A percentile compares a stretch with the other conserved stretches of the same genome.
Conservation (phyloP, 2,329 filamentous ascomycete genomes). For the Endocalyx cinctus region DNA sequence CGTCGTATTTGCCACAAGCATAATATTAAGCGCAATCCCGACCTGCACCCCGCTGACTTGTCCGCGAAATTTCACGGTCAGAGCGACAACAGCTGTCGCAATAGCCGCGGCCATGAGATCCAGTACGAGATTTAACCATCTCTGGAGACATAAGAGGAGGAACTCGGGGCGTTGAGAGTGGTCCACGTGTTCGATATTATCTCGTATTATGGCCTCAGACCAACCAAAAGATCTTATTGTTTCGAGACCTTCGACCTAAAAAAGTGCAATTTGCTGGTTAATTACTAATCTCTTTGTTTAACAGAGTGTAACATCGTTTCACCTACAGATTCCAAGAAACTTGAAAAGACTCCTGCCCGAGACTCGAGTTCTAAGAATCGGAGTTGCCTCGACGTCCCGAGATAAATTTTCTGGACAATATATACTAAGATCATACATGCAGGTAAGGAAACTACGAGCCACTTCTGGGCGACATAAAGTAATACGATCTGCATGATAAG, state of each 20-base stretch:
- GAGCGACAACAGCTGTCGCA: conserved; percentile 30
- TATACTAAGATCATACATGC: conserved; percentile 37
- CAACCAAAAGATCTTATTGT: conserved; percentile 47
- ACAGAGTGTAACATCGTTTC: no score
- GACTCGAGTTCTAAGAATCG: conserved; percentile 52
- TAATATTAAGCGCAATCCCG: conserved; percentile 31
- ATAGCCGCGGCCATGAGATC: conserved; percentile 45
- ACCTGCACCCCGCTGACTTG: conserved; percentile 23
- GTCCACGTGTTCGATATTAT: conserved; percentile 31
- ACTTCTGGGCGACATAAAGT: conserved; percentile 40
- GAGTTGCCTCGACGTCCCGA: conserved; percentile 53
- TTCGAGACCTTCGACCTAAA: conserved; percentile 34
- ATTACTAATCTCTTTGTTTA: no score
- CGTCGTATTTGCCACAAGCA: conserved; percentile 31
- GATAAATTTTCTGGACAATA: conserved; percentile 44
- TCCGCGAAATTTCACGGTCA: conserved; percentile 19
- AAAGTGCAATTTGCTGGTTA: no score
- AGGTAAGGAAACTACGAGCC: conserved; percentile 43
- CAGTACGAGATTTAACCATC: conserved; percentile 48
- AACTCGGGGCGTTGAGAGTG: conserved; percentile 45
- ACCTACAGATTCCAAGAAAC: conserved; percentile 16
- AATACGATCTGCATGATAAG: conserved; percentile 38
- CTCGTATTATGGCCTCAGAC: conserved; percentile 20
- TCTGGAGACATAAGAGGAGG: conserved; percentile 44
- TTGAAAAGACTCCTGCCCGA: conserved; percentile 34